Evolutionary conservation across 495 filamentous ascomycete species (phyloP).

Genomic region (Neurospora sp.): DNA sequence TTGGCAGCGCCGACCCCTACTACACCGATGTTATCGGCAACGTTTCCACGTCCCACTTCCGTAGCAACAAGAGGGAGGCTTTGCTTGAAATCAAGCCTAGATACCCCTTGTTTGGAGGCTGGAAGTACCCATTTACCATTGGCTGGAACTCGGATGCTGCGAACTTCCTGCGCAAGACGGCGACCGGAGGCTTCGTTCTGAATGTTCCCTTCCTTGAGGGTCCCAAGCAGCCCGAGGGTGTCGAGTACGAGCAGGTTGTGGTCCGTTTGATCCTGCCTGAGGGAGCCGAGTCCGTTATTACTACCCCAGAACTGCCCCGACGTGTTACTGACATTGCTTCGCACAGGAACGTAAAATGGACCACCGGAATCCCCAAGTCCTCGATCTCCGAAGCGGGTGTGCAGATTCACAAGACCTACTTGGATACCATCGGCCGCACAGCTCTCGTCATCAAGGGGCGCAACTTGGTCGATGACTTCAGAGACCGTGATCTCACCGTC

Average conservation of each 20-base stretch:
- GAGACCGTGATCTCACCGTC: slow-evolving; percentile 71
- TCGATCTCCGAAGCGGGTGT: slow-evolving; percentile 48
- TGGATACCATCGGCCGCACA: slow-evolving; percentile 88
- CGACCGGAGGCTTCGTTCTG: slow-evolving; percentile 62
- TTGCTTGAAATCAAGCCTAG: slow-evolving; percentile 82
- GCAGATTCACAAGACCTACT: slow-evolving; percentile 57
- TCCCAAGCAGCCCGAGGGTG: slow-evolving; percentile 69
- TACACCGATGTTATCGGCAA: slow-evolving; percentile 97
- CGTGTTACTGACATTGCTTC: neutral
- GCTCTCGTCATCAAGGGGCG: slow-evolving; percentile 69
- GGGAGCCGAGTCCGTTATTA: slow-evolving; percentile 66
- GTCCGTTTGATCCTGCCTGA: slow-evolving; percentile 82
- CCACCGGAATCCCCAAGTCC: slow-evolving; percentile 48
- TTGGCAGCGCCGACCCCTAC: slow-evolving; percentile 75
- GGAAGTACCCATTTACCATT: slow-evolving; percentile 93
- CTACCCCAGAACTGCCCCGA: neutral
- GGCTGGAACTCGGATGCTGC: slow-evolving; percentile 86
- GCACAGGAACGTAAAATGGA: slow-evolving; percentile 56
- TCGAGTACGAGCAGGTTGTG: slow-evolving; percentile 74
- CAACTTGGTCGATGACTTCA: slow-evolving; percentile 79
- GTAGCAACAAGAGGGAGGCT: slow-evolving; percentile 67
- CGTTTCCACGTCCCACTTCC: slow-evolving; percentile 85
- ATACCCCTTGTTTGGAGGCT: slow-evolving; percentile 89
- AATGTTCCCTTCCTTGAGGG: slow-evolving; percentile 96
- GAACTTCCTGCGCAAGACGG: slow-evolving; percentile 58